Base-by-base conservation (phyloP, 176 grass and related monocot species). In the Triticum dicoccoides region DNA sequence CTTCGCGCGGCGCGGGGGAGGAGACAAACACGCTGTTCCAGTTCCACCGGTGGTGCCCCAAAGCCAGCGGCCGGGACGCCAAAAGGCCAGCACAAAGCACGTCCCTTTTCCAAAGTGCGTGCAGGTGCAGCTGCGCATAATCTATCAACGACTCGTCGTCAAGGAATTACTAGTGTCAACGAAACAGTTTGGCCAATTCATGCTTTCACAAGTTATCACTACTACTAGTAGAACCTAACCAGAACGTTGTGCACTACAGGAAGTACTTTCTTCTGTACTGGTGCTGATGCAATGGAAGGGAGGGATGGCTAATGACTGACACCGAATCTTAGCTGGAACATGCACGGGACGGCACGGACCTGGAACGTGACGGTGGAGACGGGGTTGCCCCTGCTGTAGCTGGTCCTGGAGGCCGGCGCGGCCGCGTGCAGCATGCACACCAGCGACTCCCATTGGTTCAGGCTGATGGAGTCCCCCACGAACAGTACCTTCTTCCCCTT, bases 401-500 rank as follows among this genome's bases (percentile, higher is more conserved):
- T 78, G 82, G 86, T 96, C 90, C 78, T 86, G 94, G 89, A 82
- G 65, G 85, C 73, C 65, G 90, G 96, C 32, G 87, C 92, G 49
- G 97, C 87, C 3, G 97, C 92, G 76, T 81, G 92, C 71, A 99
- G 90, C 94, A 99, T 99, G 92, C 97, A 99, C 61, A 87, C 84
- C 20, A 99, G 90, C 44, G 97, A 99, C 88, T 96, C 88, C 93
- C 93, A 99, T 73, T 99, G 97, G 88, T 96, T 99, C 85, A 94
- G 68, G 94, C 94, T 96, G 80, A 99, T 84, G 39, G 97, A 99
- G 82, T 99, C 97, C 27, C 97, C 97, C 51, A 99, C 97, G 83
- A 99, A 99, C 94, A 99, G 93, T 80, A 99, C 85, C 94, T 96
- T 99, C 97, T 99, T 99, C 69, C 97, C 94, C 82, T n/a, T 94